Conservation (phyloP, 129 eudicot genomes). For the Silybum marianum region DNA sequence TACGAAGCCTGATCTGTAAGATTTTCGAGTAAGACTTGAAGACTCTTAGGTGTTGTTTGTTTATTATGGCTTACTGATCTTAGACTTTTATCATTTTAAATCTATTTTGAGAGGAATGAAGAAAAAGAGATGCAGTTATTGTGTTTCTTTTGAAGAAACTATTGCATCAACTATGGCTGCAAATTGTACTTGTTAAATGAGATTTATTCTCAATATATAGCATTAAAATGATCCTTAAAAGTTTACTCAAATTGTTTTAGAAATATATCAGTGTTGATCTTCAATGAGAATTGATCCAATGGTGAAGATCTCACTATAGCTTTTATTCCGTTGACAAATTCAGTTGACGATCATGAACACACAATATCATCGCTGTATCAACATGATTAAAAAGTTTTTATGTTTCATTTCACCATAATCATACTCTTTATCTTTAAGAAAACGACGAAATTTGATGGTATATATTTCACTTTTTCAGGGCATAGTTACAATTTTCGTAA, state of each 20-base stretch:
- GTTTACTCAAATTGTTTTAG: too few relatives aligned
- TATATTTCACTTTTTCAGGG: not conserved
- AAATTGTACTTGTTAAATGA: not conserved
- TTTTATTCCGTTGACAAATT: too few relatives aligned
- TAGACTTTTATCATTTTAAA: not conserved
- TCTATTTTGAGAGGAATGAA: not conserved
- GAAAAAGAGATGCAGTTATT: not conserved
- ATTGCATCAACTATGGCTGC: not conserved
- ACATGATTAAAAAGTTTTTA: too few relatives aligned
- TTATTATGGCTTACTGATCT: not conserved
- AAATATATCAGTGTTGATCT: too few relatives aligned
- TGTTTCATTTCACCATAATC: too few relatives aligned
- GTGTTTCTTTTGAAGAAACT: not conserved
- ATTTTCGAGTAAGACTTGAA: constrained; percentile 6
- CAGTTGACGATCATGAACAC: too few relatives aligned
- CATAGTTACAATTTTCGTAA: not conserved
- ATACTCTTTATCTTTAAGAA: too few relatives aligned
- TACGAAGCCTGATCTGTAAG: constrained; percentile 52
- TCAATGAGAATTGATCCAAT: too few relatives aligned
- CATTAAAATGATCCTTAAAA: not conserved
- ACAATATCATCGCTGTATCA: too few relatives aligned
- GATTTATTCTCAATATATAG: not conserved
- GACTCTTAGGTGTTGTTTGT: not conserved
- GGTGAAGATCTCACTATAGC: too few relatives aligned
- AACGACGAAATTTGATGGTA: too few relatives aligned